Base-by-base conservation (phyloP, 495 filamentous ascomycete genomes). In the Hypoxylon fuscum region DNA sequence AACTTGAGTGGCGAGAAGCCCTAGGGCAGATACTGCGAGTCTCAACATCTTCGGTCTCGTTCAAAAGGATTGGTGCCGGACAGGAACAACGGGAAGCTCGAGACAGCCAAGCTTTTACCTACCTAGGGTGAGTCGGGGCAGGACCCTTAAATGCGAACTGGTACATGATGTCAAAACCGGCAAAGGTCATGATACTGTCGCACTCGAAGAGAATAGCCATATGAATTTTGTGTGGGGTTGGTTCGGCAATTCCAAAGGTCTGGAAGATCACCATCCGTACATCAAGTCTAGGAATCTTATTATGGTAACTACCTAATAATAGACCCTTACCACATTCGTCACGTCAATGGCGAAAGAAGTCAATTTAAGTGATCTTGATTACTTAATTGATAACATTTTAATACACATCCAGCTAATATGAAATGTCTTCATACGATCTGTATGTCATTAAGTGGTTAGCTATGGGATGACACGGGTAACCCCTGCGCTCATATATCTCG, bases 141-240 rank as follows among this genome's bases (percentile, higher is more conserved):
- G 37, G 12, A 4, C 27, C 41, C 55, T 59, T 68, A 65, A 46
- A 65, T 68, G 64, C 22, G 14, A 54, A 51, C 41, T 41, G 49
- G 17, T 23, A 34, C n/a, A 66, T 57, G 53, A 55, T 65, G 56
- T 54, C 56, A 31, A 61, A 66, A 52, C 48, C 46, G 57, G 62
- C n/a, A 58, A 62, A 64, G 47, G 47, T 37, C 34, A 63, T 52
- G 58, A 64, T 55, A 32, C 27, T 66, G 68, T 71, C 59, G 62
- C 46, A 66, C 66, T 62, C 54, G 48, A 58, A 46, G 61, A 69
- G 54, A 71, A 71, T 71, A 71, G 22, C 68, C 68, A 71, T 66
- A 71, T 71, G 66, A 69, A 66, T 46, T 42, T 54, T 59, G 34
- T 57, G 61, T 66, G 62, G 62, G 65, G 68, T 61, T 51, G 31